Percentiles rank a stretch among this genome's conserved stretches.
Conservation (phyloP, 768 basidiomycete genomes). For the Lactifluus subvellereus region DNA sequence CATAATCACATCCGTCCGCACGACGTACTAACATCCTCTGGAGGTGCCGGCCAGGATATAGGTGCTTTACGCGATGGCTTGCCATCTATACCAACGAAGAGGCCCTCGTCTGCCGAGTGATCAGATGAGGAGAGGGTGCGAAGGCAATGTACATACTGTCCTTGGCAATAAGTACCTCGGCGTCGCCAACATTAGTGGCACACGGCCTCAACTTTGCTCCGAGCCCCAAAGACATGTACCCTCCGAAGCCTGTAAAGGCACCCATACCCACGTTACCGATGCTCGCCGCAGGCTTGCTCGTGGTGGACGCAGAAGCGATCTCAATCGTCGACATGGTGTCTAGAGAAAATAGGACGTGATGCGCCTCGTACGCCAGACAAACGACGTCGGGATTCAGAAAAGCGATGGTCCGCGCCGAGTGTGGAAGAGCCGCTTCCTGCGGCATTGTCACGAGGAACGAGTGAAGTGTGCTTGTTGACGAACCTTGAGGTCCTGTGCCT, state of each 20-base stretch:
- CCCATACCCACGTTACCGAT: conserved; percentile 53
- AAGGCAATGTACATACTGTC: conserved; percentile 54
- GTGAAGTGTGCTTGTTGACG: conserved; percentile 19
- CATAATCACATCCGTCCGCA: not conserved
- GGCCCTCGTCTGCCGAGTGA: conserved; percentile 50
- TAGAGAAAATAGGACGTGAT: conserved; percentile 69
- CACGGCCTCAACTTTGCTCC: conserved; percentile 69
- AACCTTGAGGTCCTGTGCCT: conserved; percentile 67
- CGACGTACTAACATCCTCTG: conserved; percentile 66
- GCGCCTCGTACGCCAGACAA: conserved; percentile 78
- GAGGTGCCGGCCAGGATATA: conserved; percentile 73
- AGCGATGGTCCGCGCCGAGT: conserved; percentile 81
- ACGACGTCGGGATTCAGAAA: conserved; percentile 59
- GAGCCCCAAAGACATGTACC: conserved; percentile 80
- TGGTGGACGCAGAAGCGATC: conserved; percentile 38
- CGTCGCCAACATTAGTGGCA: conserved; percentile 47
- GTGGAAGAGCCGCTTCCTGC: conserved; percentile 78
- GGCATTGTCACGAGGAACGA: conserved; percentile 6
- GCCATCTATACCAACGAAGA: conserved; percentile 57
- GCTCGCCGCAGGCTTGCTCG: conserved; percentile 35
- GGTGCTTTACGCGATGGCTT: conserved; percentile 43
- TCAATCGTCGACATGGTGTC: conserved; percentile 52
- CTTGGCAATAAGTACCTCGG: conserved; percentile 66
- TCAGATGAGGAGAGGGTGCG: not conserved
- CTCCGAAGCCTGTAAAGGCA: conserved; percentile 72